Evolutionary conservation across 495 filamentous ascomycete genomes (phyloP).

Genomic region (Aspergillus hancockii): DNA sequence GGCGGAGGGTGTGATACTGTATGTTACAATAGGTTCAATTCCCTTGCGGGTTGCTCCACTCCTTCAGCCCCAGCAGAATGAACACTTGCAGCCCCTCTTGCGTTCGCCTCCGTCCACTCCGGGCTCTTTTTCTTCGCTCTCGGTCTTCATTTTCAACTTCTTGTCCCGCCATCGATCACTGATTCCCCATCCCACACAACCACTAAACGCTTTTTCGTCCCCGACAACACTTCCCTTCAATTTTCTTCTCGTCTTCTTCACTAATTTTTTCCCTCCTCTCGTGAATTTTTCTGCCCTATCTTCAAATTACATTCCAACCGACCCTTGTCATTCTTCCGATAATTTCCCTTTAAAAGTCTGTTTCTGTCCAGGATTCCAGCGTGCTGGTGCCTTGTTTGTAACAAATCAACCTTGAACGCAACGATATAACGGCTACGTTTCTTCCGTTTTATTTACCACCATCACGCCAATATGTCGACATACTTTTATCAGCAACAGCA

Average conservation of each 20-base stretch:
- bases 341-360: conserved; percentile 20
- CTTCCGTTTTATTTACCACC: conserved; percentile 15
- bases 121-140: conserved; percentile 21
- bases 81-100: conserved; percentile 18
- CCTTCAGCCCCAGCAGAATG: conserved; percentile 17
- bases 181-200: conserved; percentile 35
- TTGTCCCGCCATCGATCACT: conserved; percentile 32
- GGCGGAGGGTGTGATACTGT: background rate
- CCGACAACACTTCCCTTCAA: conserved; percentile 18
- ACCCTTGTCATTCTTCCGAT: conserved; percentile 24
- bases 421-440: conserved; percentile 26
- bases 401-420: conserved; percentile 19
- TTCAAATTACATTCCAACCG: conserved; percentile 25
- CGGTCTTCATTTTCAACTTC: conserved; percentile 29
- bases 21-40: background rate
- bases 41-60: conserved; percentile 8
- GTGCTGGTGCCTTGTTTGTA: conserved; percentile 25
- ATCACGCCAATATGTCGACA: conserved; percentile 66
- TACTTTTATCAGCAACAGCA: conserved; percentile 68
- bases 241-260: conserved; percentile 21
- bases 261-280: conserved; percentile 23
- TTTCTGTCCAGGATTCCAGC: conserved; percentile 17
- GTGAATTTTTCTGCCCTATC: conserved; percentile 33
- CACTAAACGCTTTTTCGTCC: conserved; percentile 23
- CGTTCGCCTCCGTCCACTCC: conserved; percentile 24